Conservation (phyloP, 192 early-diverging fungal species). For the Diversispora eburnea region DNA sequence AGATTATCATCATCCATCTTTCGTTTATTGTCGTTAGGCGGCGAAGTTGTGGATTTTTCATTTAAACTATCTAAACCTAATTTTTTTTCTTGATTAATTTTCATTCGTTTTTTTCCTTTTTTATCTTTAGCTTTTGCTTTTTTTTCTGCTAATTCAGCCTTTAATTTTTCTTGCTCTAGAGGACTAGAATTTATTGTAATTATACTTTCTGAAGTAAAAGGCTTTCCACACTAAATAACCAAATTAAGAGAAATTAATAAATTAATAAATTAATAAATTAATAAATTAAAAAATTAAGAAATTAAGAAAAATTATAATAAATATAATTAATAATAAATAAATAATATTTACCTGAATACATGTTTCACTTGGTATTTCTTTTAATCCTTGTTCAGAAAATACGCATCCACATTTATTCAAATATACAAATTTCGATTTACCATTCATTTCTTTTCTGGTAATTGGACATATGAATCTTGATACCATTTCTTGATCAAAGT, state of each 20-base stretch:
- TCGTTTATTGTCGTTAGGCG: neutral
- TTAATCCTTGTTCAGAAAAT: conserved; percentile 72
- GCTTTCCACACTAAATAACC: conserved; percentile 55
- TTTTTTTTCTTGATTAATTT: conserved; percentile 41
- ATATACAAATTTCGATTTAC: conserved; percentile 65
- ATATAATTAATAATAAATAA: neutral
- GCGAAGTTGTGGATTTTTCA: neutral
- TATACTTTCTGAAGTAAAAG: conserved; percentile 55
- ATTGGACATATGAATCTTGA: conserved; percentile 74
- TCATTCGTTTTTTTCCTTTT: conserved; percentile 48
- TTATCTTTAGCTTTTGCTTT: conserved; percentile 48
- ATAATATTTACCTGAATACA: conserved; percentile 56
- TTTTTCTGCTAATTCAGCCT: conserved; percentile 49
- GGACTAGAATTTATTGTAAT: conserved; percentile 67
- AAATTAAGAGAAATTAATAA: conserved; percentile 3
- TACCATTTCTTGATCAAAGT: conserved; percentile 50
- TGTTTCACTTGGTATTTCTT: conserved; percentile 57
- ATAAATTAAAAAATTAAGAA: neutral
- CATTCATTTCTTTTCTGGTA: conserved; percentile 83
- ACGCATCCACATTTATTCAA: conserved; percentile 73
- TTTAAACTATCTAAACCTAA: conserved; percentile 33
- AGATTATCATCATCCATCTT: conserved; percentile 9
- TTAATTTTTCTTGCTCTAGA: conserved; percentile 61
- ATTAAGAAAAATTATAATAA: neutral
- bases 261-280: no score